These are phyloP conservation scores for Herpotrichia juniperi DNA, from an alignment of 2,329 filamentous ascomycete genomes.

Conservation along the genomic window DNA sequence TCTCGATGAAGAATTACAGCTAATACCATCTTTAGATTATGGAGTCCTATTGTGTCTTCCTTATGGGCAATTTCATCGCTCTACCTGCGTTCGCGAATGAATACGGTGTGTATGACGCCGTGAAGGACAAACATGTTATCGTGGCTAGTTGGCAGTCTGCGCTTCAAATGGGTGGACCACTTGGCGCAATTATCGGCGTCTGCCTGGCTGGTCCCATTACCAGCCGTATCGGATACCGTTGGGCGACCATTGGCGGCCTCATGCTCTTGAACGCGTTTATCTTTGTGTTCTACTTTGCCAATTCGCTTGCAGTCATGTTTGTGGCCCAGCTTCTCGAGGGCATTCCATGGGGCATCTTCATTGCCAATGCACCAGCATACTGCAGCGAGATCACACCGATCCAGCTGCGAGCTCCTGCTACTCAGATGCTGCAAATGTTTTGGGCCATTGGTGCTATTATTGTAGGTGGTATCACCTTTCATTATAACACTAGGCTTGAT, in stretches of 20 bases:
- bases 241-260: conserved; percentile 61
- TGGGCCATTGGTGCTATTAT: conserved; percentile 69
- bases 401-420: conserved; percentile 61
- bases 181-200: conserved; percentile 66
- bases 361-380: conserved; percentile 69
- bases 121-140: conserved; percentile 46
- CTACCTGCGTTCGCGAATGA: conserved; percentile 52
- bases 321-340: conserved; percentile 65
- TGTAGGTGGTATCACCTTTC: conserved; percentile 53
- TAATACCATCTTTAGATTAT: conserved; percentile 46
- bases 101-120: conserved; percentile 56
- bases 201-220: conserved; percentile 66
- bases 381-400: conserved; percentile 67
- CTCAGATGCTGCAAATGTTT: conserved; percentile 70
- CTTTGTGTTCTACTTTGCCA: conserved; percentile 63
- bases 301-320: conserved; percentile 48
- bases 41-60: conserved; percentile 69
- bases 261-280: conserved; percentile 65
- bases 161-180: conserved; percentile 60
- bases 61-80: conserved; percentile 66
- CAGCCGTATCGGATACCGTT: conserved; percentile 64
- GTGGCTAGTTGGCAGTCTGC: conserved; percentile 63
- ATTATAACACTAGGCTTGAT: background rate
- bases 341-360: conserved; percentile 70
- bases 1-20: background rate